phyloP scores from a whole-genome alignment of 1,284 basidiomycete species.

The Thecaphora frezii region DNA sequence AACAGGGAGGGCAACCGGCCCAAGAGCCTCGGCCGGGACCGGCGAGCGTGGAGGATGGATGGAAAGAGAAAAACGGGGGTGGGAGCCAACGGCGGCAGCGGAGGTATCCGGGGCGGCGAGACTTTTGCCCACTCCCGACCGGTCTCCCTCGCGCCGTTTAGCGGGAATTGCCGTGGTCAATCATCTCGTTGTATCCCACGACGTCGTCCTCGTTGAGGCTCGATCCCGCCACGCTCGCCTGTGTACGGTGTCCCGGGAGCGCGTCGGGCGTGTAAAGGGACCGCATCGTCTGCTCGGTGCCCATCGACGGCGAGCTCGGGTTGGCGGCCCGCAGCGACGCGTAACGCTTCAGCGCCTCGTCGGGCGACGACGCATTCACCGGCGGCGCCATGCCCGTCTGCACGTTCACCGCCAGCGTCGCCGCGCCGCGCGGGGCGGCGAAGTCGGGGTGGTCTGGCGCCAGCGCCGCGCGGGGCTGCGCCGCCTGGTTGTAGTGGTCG shows the following conservation, averaged over 20 bases:
- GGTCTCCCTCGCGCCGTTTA: constrained; percentile 6
- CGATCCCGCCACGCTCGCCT: constrained; percentile 38
- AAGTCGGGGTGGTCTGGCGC: constrained; percentile 2
- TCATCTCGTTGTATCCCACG: constrained; percentile 54
- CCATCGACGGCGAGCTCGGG: constrained; percentile 6
- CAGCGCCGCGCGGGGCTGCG: constrained; percentile 1
- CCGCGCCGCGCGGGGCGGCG: neutral
- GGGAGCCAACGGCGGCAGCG: neutral
- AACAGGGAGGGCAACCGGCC: too few species aligned
- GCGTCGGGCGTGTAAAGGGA: constrained; percentile 47
- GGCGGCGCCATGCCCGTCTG: constrained; percentile 51
- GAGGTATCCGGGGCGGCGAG: too few species aligned
- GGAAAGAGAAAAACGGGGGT: neutral
- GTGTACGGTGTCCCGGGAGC: constrained; percentile 20
- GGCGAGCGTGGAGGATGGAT: neutral
- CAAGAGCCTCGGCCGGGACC: too few species aligned
- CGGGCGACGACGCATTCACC: constrained; percentile 42
- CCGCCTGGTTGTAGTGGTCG: constrained; percentile 25
- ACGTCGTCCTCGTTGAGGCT: constrained; percentile 55
- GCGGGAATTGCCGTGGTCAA: constrained; percentile 40
- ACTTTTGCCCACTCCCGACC: too few species aligned
- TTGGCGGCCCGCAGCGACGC: constrained; percentile 39
- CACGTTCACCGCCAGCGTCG: constrained; percentile 1
- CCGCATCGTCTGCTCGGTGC: constrained; percentile 17
- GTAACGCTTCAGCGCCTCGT: constrained; percentile 52